Evolutionary conservation across 1,284 basidiomycete species (phyloP).

Genomic region (Ceraceosorus guamensis): DNA sequence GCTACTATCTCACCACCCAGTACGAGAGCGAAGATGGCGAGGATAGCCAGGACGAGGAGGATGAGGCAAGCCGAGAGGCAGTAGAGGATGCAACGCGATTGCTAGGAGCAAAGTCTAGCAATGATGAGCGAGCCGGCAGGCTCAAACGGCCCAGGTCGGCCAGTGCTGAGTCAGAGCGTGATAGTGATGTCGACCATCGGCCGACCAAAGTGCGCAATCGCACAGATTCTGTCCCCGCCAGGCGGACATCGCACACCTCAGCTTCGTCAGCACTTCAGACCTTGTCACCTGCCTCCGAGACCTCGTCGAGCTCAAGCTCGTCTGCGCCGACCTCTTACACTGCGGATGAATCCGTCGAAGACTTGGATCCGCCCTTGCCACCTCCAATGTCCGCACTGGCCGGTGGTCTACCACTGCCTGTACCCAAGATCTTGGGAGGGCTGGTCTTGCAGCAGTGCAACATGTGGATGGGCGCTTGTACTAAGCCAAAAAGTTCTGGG

Average conservation of each 20-base stretch:
- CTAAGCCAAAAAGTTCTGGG: constrained; percentile 33
- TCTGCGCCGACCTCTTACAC: not conserved
- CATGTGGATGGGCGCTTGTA: constrained; percentile 41
- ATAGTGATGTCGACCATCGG: too few relatives aligned
- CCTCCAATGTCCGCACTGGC: constrained; percentile 35
- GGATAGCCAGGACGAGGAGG: constrained; percentile 3
- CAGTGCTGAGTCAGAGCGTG: too few relatives aligned
- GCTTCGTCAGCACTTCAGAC: too few relatives aligned
- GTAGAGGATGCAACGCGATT: too few relatives aligned
- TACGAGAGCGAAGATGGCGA: constrained; percentile 24
- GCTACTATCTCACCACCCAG: constrained; percentile 46
- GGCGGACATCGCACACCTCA: not conserved
- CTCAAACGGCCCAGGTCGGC: not conserved
- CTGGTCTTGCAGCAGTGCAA: constrained; percentile 48
- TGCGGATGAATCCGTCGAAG: not conserved
- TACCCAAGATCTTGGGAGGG: constrained; percentile 32
- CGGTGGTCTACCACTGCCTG: constrained; percentile 35
- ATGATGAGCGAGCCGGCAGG: not conserved
- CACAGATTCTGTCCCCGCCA: not conserved
- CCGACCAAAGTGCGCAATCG: not conserved
- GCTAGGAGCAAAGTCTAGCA: not conserved
- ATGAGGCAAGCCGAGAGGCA: constrained; percentile 1
- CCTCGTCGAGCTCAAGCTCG: not conserved
- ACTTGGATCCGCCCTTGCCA: constrained; percentile 34
- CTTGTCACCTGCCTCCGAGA: not conserved